These are phyloP conservation scores for Pseudocercospora crystallina DNA, from an alignment of 2,329 filamentous ascomycete genomes.

Conservation along the genomic window DNA sequence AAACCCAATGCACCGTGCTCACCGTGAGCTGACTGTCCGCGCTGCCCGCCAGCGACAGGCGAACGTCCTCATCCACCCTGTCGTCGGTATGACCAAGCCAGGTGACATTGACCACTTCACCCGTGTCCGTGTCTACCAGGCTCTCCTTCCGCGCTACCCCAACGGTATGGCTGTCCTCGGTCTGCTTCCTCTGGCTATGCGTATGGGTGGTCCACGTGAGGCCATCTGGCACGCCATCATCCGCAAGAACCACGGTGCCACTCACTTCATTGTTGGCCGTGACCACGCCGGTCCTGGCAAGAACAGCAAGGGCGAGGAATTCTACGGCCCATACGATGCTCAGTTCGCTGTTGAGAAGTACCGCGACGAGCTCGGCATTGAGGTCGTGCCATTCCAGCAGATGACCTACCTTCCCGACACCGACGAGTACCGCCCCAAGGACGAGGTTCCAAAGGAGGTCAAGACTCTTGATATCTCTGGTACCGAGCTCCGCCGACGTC, in stretches of 20 bases:
- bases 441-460: slow-evolving; percentile 80
- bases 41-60: slow-evolving; percentile 93
- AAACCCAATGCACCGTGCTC: slow-evolving; percentile 99
- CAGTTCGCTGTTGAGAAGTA: slow-evolving; percentile 97
- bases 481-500: slow-evolving; percentile 82
- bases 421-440: slow-evolving; percentile 92
- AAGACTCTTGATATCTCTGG: slow-evolving; percentile 66
- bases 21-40: slow-evolving; percentile 95
- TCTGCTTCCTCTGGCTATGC: slow-evolving; percentile 94
- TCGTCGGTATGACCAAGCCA: slow-evolving; percentile 97
- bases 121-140: slow-evolving; percentile 97
- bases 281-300: slow-evolving; percentile 97
- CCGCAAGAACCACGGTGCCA: slow-evolving; percentile 98
- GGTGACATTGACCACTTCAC: slow-evolving; percentile 99
- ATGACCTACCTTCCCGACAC: slow-evolving; percentile 98
- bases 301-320: slow-evolving; percentile 95
- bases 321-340: slow-evolving; percentile 97
- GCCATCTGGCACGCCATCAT: slow-evolving; percentile 99
- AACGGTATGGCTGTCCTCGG: slow-evolving; percentile 98
- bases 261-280: slow-evolving; percentile 98
- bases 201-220: slow-evolving; percentile 97
- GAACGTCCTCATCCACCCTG: slow-evolving; percentile 98
- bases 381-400: slow-evolving; percentile 99
- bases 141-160: slow-evolving; percentile 91
- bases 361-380: slow-evolving; percentile 92